Percentiles rank a stretch among this genome's conserved stretches.
These are phyloP conservation scores for Torulaspora franciscae DNA, from an alignment of 805 yeast genomes.

Conservation along the genomic window DNA sequence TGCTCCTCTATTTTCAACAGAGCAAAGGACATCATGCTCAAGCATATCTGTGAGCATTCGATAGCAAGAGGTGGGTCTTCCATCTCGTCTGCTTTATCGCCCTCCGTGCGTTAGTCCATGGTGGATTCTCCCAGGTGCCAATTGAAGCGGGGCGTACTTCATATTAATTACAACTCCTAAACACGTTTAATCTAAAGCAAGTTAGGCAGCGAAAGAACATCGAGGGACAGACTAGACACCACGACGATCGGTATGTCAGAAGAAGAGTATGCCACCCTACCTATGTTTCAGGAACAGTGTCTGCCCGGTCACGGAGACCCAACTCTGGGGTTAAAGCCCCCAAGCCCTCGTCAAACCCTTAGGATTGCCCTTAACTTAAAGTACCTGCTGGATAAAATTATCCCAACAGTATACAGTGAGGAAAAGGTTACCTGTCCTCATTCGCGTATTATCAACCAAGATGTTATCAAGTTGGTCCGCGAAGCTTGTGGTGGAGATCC, in stretches of 20 bases:
- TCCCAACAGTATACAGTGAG: slow-evolving; percentile 59
- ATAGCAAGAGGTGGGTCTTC: no score
- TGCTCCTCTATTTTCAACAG: no score
- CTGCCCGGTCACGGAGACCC: slow-evolving; percentile 6
- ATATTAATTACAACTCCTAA: no score
- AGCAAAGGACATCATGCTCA: no score
- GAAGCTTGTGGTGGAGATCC: slow-evolving; percentile 80
- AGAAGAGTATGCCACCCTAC: slow-evolving; percentile 6
- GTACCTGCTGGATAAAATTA: slow-evolving; percentile 60
- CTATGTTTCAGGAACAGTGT: slow-evolving; percentile 9
- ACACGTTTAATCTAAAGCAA: not conserved
- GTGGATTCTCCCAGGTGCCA: no score
- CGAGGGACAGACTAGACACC: not conserved
- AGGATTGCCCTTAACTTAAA: slow-evolving; percentile 72
- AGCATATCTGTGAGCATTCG: no score
- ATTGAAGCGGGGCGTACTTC: no score
- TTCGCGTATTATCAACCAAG: slow-evolving; percentile 54
- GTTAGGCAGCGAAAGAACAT: not conserved
- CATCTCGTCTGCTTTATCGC: no score
- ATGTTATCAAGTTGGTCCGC: slow-evolving; percentile 55
- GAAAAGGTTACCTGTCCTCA: slow-evolving; percentile 49
- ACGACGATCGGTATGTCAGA: slow-evolving; percentile 1
- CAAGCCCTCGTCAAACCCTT: slow-evolving; percentile 62
- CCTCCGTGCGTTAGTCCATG: no score
- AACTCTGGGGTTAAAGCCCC: slow-evolving; percentile 30